Conservation (phyloP, 352 stramenopile genomes). For the Phytophthora kernoviae region DNA sequence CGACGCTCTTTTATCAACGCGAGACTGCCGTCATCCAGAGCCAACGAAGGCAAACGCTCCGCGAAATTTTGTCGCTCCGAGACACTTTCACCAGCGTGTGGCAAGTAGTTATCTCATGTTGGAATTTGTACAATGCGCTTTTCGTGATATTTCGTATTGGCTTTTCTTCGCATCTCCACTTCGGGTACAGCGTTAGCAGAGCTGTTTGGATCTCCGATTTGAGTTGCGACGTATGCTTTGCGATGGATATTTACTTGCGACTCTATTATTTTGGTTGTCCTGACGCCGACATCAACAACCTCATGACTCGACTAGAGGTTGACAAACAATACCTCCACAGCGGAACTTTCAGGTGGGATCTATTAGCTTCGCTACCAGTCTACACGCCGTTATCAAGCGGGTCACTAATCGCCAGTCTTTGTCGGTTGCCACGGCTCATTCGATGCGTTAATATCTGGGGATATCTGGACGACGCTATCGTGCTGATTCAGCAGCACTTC, state of each 20-base stretch:
- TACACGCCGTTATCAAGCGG: conserved; percentile 54
- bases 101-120: conserved; percentile 49
- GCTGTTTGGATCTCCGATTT: conserved; percentile 27
- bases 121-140: conserved; percentile 70
- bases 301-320: conserved; percentile 38
- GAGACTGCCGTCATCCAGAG: conserved; percentile 31
- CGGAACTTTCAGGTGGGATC: conserved; percentile 46
- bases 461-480: conserved; percentile 52
- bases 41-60: conserved; percentile 7
- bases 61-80: conserved; percentile 8
- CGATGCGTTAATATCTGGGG: conserved; percentile 38
- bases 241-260: conserved; percentile 60
- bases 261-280: conserved; percentile 73
- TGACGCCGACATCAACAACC: conserved; percentile 45
- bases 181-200: conserved; percentile 8
- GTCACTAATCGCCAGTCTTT: conserved; percentile 43
- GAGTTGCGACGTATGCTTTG: conserved; percentile 50
- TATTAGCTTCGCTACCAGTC: conserved; percentile 46
- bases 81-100: conserved; percentile 29
- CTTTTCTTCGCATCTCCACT: conserved; percentile 45
- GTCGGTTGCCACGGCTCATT: conserved; percentile 55
- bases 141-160: conserved; percentile 70
- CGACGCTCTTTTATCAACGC: conserved; percentile 60
- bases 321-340: conserved; percentile 47
- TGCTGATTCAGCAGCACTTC: conserved; percentile 38